These are phyloP conservation scores for Dioszegia aurantiaca DNA, from an alignment of 768 basidiomycete species.

Conservation along the genomic window DNA sequence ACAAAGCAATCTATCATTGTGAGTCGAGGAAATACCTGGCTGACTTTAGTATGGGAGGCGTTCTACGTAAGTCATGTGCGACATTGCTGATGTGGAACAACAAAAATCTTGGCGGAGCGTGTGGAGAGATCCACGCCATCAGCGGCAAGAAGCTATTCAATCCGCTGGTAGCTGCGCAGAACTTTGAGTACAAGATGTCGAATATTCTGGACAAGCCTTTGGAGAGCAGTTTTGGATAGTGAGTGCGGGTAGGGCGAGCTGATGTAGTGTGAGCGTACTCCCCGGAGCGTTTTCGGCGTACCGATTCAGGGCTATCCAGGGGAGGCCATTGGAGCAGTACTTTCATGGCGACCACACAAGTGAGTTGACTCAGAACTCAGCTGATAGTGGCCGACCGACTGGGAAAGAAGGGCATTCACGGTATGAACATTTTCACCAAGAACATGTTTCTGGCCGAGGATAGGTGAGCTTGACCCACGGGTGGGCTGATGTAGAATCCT, in stretches of 20 bases:
- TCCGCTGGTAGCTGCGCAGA: conserved; percentile 80
- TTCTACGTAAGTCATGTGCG: conserved; percentile 43
- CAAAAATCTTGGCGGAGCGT: conserved; percentile 61
- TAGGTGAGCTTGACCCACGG: conserved; percentile 26
- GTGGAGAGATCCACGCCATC: conserved; percentile 93
- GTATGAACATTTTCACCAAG: conserved; percentile 93
- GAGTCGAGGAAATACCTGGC: conserved; percentile 64
- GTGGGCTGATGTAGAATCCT: conserved; percentile 65
- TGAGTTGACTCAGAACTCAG: conserved; percentile 23
- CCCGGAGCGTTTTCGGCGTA: conserved; percentile 98
- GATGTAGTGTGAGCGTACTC: conserved; percentile 69
- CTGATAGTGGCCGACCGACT: conserved; percentile 73
- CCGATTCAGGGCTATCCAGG: conserved; percentile 85
- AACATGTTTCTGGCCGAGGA: conserved; percentile 83
- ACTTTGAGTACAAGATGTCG: conserved; percentile 97
- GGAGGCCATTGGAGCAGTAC: conserved; percentile 64
- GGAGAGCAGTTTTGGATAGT: conserved; percentile 90
- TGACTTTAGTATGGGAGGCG: conserved; percentile 48
- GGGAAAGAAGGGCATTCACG: conserved; percentile 88
- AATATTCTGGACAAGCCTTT: conserved; percentile 82
- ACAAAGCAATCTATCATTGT: conserved; percentile 76
- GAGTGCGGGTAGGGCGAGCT: conserved; percentile 2
- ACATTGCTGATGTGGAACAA: conserved; percentile 29
- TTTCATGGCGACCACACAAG: conserved; percentile 59
- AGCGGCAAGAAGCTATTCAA: conserved; percentile 81